These are phyloP conservation scores for Meyerozyma guilliermondii DNA, from an alignment of 1,139 yeast genomes.

Conservation along the genomic window DNA sequence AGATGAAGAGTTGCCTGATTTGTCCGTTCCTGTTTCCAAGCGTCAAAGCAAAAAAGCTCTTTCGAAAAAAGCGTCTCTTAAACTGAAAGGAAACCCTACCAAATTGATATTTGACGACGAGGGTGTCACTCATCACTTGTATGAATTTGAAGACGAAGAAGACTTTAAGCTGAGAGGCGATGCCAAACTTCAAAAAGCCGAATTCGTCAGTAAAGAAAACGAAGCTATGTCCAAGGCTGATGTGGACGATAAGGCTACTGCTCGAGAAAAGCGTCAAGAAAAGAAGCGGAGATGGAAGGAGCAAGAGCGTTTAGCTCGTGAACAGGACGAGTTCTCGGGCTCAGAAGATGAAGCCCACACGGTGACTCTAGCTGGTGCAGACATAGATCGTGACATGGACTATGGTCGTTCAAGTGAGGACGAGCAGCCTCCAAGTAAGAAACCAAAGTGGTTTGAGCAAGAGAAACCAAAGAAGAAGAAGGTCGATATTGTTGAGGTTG, in stretches of 20 bases:
- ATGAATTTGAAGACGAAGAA: slow-evolving; percentile 86
- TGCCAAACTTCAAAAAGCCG: slow-evolving; percentile 61
- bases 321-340: slow-evolving; percentile 38
- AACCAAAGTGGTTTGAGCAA: slow-evolving; percentile 58
- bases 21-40: slow-evolving; percentile 65
- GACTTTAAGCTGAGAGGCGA: slow-evolving; percentile 78
- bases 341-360: slow-evolving; percentile 23
- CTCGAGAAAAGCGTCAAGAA: slow-evolving; percentile 77
- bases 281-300: slow-evolving; percentile 89
- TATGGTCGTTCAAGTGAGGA: slow-evolving; percentile 22
- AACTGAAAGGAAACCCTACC: slow-evolving; percentile 63
- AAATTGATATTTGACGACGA: slow-evolving; percentile 90
- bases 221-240: slow-evolving; percentile 69
- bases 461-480: slow-evolving; percentile 21
- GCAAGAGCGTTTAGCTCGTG: slow-evolving; percentile 49
- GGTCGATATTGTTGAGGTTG: slow-evolving; percentile 59
- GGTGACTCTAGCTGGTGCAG: slow-evolving; percentile 23
- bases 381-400: slow-evolving; percentile 48
- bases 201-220: slow-evolving; percentile 63
- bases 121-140: slow-evolving; percentile 84
- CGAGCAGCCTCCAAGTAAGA: slow-evolving; percentile 47
- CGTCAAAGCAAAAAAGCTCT: slow-evolving; percentile 85
- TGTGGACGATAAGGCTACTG: slow-evolving; percentile 71
- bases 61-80: slow-evolving; percentile 75
- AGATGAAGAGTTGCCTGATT: slow-evolving; percentile 62